These are phyloP conservation scores for Suillus luteus DNA, from an alignment of 768 basidiomycete species.

Conservation along the genomic window DNA sequence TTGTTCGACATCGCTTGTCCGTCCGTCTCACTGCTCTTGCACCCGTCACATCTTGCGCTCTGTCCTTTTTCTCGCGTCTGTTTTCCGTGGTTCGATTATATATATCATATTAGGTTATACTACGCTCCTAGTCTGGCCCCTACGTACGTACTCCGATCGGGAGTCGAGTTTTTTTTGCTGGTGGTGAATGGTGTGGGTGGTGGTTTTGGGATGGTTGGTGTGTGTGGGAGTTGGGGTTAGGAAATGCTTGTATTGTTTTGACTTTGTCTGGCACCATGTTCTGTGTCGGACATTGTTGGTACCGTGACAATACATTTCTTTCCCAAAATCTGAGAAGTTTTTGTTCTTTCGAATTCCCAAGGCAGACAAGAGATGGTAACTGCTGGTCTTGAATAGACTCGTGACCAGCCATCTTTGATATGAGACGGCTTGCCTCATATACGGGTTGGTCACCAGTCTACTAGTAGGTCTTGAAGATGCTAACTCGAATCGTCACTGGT, in stretches of 20 bases:
- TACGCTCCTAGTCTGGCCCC: conserved; percentile 24
- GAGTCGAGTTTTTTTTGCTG: conserved; percentile 17
- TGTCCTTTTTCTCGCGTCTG: conserved; percentile 12
- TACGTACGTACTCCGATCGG: conserved; percentile 17
- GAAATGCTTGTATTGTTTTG: conserved; percentile 10
- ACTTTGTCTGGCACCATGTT: conserved; percentile 4
- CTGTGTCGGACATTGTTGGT: background rate
- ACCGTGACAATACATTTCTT: conserved; percentile 1
- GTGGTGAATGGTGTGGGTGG: conserved; percentile 21
- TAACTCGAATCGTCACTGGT: background rate
- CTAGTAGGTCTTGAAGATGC: no score
- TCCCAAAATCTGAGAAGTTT: background rate
- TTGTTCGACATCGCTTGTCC: conserved; percentile 18
- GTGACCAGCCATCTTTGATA: no score
- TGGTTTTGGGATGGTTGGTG: conserved; percentile 12
- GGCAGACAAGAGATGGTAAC: background rate
- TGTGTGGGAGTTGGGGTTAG: conserved; percentile 13
- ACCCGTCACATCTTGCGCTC: conserved; percentile 16
- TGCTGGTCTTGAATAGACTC: no score
- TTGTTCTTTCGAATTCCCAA: background rate
- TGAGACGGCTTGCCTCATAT: no score
- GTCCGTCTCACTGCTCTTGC: conserved; percentile 16
- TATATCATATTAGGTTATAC: conserved; percentile 33
- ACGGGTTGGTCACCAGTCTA: no score
- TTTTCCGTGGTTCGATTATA: conserved; percentile 30